Evolutionary conservation across 75 land plant genomes (phyloP).

Genomic region (Azolla pinnata): DNA sequence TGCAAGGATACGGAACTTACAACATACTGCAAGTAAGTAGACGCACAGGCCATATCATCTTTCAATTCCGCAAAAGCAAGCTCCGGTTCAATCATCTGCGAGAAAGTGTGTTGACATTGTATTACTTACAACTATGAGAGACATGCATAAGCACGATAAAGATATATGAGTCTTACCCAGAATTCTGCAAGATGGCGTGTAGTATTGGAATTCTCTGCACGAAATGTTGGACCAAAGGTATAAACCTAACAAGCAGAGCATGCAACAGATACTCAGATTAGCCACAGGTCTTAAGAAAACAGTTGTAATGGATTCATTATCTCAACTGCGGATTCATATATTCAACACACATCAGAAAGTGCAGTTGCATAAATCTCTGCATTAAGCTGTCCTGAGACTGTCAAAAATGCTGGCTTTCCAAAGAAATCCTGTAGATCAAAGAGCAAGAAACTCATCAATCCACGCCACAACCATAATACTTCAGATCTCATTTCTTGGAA

Average conservation of each 20-base stretch:
- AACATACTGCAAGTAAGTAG: conserved; percentile 98
- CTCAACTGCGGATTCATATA: too few relatives aligned
- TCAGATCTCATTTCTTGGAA: background rate
- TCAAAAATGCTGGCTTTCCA: conserved; percentile 89
- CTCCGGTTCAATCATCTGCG: conserved; percentile 98
- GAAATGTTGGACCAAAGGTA: conserved; percentile 97
- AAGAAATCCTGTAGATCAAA: conserved; percentile 99
- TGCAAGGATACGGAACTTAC: conserved; percentile 59
- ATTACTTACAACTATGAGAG: too few relatives aligned
- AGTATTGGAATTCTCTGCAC: conserved; percentile 94
- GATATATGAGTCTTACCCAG: conserved; percentile 49
- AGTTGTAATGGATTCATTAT: too few relatives aligned
- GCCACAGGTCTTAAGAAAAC: too few relatives aligned
- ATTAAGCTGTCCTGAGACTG: conserved; percentile 98
- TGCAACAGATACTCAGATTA: too few relatives aligned
- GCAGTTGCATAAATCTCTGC: conserved; percentile 93
- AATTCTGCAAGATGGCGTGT: conserved; percentile 91
- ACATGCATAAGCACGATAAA: too few relatives aligned
- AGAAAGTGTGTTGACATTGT: too few relatives aligned
- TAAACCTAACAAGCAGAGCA: conserved; percentile 47
- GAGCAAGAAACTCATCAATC: too few relatives aligned
- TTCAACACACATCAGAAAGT: conserved; percentile 83
- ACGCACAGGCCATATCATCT: conserved; percentile 98
- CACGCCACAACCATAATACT: background rate
- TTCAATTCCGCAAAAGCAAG: conserved; percentile 91